Evolutionary conservation across 2,329 filamentous ascomycete genomes (phyloP), one percentile per base, ranked within the genome.

Genomic region (Trichophyton schoenleinii): DNA sequence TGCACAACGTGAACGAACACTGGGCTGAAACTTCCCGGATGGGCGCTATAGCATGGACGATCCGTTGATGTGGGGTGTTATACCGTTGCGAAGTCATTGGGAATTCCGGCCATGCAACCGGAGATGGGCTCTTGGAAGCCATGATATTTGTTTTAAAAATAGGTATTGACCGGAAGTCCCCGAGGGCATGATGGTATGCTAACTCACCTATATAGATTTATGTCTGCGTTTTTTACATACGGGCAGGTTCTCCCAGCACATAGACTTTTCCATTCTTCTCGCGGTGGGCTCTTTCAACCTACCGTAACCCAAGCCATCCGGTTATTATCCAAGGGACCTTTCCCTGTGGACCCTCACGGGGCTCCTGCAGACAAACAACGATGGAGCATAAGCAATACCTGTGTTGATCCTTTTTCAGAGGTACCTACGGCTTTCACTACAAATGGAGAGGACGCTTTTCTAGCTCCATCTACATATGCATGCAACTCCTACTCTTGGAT

Each of bases 101-200:
- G 83, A 86, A 63, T 83, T 88, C 20, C 79, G 81, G 61, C 70
- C 70, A 6, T 75, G 71, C 67, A 94, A 91, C 70, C 80, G 91
- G 69, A 84, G 94, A 72, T 97, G 91, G 90, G 85, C 87, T 8
- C 81, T 99, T 60, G 94, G 89, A 25, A 95, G 91, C 68, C 89
- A 96, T 72, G 94, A 99, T 73, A 91, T 99, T 63, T 96, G 91
- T 76, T 99, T 95, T 74, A 87, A 86, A 69, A 92, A 89, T 71
- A 86, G 84, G 89, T 94, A 76, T 18, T 36, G 25, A 36, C 22
- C 42, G 25, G 57, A 57, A 9, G 31, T 28, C 55, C 42, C 31
- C 7, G 2, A 6, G 31, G 25, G 3, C 18, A 36, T 31, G 28
- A 28, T 25, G n/a, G 25, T n/a, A 15, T n/a, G 11, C 34, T 28